A percentile compares a stretch with the other conserved stretches of the same genome.
Conservation (phyloP, 495 filamentous ascomycete species). For the Hyaloscypha hepaticicola region DNA sequence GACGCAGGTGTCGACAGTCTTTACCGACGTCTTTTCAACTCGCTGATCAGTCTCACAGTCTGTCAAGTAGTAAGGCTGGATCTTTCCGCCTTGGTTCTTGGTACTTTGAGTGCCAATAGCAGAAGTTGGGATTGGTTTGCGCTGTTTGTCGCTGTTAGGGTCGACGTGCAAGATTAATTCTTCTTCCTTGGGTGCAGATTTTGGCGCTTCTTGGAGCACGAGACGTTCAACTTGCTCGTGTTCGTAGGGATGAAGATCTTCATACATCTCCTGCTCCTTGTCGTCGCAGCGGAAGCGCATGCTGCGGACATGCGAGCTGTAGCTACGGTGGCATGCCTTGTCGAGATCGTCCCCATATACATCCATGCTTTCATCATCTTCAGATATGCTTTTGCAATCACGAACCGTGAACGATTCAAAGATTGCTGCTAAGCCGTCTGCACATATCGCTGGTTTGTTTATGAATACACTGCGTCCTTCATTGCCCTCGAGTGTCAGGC, state of each 20-base stretch:
- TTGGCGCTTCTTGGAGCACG: not conserved
- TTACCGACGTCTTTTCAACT: not conserved
- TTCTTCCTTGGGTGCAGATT: not conserved
- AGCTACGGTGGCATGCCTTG: not conserved
- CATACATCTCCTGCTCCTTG: not conserved
- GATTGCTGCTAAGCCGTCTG: not conserved
- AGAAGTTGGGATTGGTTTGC: not conserved
- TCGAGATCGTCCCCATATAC: too few relatives aligned
- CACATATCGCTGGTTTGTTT: not conserved
- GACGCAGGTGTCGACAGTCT: not conserved
- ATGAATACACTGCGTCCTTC: not conserved
- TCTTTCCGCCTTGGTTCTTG: not conserved
- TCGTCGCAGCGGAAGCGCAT: not conserved
- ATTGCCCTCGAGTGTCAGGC: not conserved
- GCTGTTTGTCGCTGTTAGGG: not conserved
- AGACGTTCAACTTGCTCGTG: not conserved
- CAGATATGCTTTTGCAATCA: not conserved
- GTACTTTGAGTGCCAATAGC: not conserved
- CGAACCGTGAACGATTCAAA: not conserved
- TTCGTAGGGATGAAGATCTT: not conserved
- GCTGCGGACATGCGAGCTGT: not conserved
- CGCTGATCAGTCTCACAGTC: not conserved
- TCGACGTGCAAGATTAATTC: not conserved
- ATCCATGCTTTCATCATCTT: too few relatives aligned
- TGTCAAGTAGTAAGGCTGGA: not conserved